Evolutionary conservation across 2,329 filamentous ascomycete genomes (phyloP).

Genomic region (Botryotinia calthae): DNA sequence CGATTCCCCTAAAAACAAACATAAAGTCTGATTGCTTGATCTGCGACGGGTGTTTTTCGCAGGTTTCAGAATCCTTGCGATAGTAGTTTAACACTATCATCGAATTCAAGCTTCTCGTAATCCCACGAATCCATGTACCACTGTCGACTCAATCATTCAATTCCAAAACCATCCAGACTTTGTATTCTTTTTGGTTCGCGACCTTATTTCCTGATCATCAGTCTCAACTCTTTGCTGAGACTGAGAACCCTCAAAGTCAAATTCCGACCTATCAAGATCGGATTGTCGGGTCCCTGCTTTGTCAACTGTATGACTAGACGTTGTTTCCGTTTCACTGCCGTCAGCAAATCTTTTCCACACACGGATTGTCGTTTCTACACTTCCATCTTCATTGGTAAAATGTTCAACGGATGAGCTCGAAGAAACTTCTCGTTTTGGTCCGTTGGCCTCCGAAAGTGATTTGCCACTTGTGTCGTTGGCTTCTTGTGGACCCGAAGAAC

Average conservation of each 20-base stretch:
- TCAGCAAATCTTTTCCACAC: conserved; percentile 23
- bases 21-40: neutral
- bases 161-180: conserved; percentile 27
- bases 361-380: conserved; percentile 22
- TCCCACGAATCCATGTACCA: neutral
- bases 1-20: neutral
- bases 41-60: neutral
- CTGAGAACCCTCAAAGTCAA: neutral
- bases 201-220: neutral
- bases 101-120: neutral
- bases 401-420: conserved; percentile 22
- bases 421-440: conserved; percentile 19
- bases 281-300: neutral
- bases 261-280: neutral
- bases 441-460: neutral
- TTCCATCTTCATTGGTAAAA: conserved; percentile 24
- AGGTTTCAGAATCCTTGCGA: neutral
- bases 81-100: neutral
- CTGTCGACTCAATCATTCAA: conserved; percentile 8
- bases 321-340: conserved; percentile 23
- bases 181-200: conserved; percentile 4
- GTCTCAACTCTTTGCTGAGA: neutral
- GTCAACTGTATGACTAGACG: conserved; percentile 11
- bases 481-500: neutral
- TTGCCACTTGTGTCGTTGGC: neutral